phyloP scores from a whole-genome alignment of 352 stramenopile species.

The Globisporangium irregulare region DNA sequence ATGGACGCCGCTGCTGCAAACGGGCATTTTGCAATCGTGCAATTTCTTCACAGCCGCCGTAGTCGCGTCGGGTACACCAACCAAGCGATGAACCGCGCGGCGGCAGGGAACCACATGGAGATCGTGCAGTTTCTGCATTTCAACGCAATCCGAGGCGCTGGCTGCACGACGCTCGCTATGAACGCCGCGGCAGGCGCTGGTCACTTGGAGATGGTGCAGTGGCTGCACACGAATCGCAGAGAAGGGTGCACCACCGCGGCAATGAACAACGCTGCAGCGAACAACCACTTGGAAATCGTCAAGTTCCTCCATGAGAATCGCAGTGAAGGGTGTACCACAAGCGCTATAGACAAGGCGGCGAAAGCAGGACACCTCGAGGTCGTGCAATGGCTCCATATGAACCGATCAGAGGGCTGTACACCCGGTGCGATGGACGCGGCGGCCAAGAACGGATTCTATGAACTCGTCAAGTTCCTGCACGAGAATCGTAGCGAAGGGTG shows the following conservation, averaged over 20 bases:
- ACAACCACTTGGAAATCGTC: slow-evolving; percentile 2
- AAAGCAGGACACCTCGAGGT: neutral
- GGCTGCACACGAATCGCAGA: neutral
- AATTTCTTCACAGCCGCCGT: neutral
- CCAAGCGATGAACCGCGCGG: slow-evolving; percentile 28
- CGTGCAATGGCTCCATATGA: slow-evolving; percentile 3
- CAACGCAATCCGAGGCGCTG: slow-evolving; percentile 22
- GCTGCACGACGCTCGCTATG: slow-evolving; percentile 21
- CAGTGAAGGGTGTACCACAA: neutral
- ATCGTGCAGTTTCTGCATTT: slow-evolving; percentile 36
- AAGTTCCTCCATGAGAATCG: slow-evolving; percentile 5
- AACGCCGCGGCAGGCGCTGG: slow-evolving; percentile 3
- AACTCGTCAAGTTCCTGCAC: slow-evolving; percentile 12
- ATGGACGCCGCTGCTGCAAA: slow-evolving; percentile 23
- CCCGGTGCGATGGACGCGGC: slow-evolving; percentile 4
- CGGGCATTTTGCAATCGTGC: slow-evolving; percentile 13
- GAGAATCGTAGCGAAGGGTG: slow-evolving; percentile 8
- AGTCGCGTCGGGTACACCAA: slow-evolving; percentile 1
- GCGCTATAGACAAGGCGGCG: slow-evolving; percentile 5
- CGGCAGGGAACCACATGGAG: slow-evolving; percentile 32
- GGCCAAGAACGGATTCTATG: neutral
- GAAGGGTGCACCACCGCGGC: slow-evolving; percentile 9
- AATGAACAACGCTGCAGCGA: slow-evolving; percentile 12
- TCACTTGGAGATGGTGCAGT: slow-evolving; percentile 7
- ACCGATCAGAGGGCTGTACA: slow-evolving; percentile 12